Conservation (phyloP, 345 rosid genomes). For the Eucalyptus curtisii region DNA sequence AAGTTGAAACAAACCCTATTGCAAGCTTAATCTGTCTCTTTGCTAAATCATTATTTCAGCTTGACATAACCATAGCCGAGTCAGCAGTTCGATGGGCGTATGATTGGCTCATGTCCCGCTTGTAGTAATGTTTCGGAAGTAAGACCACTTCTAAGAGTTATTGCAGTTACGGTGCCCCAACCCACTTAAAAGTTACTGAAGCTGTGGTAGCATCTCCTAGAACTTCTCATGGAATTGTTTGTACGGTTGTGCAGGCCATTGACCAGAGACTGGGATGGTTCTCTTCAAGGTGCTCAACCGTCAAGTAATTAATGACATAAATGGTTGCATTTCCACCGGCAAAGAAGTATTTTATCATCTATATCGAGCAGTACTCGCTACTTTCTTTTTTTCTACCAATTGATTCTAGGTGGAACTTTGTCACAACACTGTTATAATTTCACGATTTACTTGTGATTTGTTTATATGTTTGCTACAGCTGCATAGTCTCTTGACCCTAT, state of each 20-base stretch:
- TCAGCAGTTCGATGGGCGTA: too few relatives aligned
- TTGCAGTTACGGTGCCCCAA: background rate
- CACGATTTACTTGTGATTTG: background rate
- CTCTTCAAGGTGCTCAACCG: conserved; percentile 80
- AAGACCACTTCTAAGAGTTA: too few relatives aligned
- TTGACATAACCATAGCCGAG: too few relatives aligned
- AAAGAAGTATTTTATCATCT: conserved; percentile 47
- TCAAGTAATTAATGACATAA: conserved; percentile 57
- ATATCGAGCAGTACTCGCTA: too few relatives aligned
- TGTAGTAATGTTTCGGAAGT: too few relatives aligned
- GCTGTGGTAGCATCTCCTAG: background rate
- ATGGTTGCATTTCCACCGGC: conserved; percentile 87
- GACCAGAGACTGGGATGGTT: conserved; percentile 84
- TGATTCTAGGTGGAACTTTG: background rate
- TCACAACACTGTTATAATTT: background rate
- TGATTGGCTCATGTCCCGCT: too few relatives aligned
- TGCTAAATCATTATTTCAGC: too few relatives aligned
- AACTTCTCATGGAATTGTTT: background rate
- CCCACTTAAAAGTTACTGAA: background rate
- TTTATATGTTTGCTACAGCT: background rate
- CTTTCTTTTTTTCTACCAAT: background rate
- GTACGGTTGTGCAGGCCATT: conserved; percentile 45
- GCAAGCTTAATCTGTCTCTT: too few relatives aligned
- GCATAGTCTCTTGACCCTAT: too few relatives aligned
- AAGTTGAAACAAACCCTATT: too few relatives aligned